A percentile compares a stretch with the other conserved stretches of the same genome.
Conservation (phyloP, 2,329 filamentous ascomycete genomes). For the Coleophoma cylindrospora region DNA sequence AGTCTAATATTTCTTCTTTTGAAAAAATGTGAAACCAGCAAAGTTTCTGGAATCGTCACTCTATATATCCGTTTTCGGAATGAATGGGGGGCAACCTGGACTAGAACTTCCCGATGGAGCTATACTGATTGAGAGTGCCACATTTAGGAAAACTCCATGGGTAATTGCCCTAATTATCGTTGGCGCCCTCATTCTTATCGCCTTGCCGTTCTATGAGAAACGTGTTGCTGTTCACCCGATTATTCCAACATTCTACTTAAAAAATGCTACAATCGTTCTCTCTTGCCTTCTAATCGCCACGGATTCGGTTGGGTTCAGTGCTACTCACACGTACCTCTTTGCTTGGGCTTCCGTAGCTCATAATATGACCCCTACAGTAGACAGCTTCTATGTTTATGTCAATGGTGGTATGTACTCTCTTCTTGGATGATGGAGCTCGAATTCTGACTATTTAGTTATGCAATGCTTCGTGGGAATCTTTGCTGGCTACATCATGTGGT, state of each 20-base stretch:
- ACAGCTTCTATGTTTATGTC: too few species aligned
- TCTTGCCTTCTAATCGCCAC: conserved; percentile 32
- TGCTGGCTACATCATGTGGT: conserved; percentile 34
- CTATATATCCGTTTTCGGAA: too few species aligned
- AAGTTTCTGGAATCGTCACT: too few species aligned
- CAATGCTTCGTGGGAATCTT: conserved; percentile 35
- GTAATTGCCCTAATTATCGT: conserved; percentile 36
- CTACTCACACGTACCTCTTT: conserved; percentile 42
- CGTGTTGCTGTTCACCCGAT: conserved; percentile 37
- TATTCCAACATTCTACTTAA: conserved; percentile 38
- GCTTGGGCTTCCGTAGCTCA: conserved; percentile 38
- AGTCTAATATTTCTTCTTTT: too few species aligned
- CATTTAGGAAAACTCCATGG: conserved; percentile 35
- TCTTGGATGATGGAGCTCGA: too few species aligned
- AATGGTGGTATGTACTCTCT: too few species aligned
- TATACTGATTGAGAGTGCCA: too few species aligned
- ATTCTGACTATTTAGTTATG: too few species aligned
- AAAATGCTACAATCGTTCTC: conserved; percentile 34
- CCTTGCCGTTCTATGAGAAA: conserved; percentile 40
- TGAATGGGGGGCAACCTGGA: too few species aligned
- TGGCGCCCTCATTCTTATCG: conserved; percentile 33
- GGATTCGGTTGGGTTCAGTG: conserved; percentile 36
- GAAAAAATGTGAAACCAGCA: too few species aligned
- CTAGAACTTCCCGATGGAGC: too few species aligned
- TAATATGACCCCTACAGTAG: conserved; percentile 31